Base-by-base conservation (phyloP, 2,329 filamentous ascomycete genomes). In the Fusarium sp. region DNA sequence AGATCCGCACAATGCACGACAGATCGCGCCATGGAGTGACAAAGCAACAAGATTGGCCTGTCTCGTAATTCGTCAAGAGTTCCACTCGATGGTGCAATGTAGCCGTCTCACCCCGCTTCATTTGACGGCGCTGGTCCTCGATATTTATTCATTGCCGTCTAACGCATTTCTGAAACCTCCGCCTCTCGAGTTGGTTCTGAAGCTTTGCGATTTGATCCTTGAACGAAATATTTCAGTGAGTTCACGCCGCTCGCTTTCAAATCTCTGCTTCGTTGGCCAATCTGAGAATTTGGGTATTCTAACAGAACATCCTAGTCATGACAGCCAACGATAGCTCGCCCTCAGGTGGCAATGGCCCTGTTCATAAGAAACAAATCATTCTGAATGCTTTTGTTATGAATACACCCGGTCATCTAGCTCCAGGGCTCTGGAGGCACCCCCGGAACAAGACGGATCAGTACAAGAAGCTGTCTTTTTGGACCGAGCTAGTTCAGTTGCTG, bases 401-500 rank as follows among this genome's bases (percentile, higher is more conserved):
- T 33, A 70, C 68, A 0, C 75, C 75, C 0, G 65, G 69, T 3
- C 72, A 75, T 37, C 61, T 77, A 11, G 62, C 71, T 8, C 65
- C 71, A 2, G 69, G 74, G 2, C 64, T 73, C 18, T 77, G 76
- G 76, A 64, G 69, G 50, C 73, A 77, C 35, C 76, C 76, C 2
- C 59, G 54, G 13, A 77, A 77, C 22, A 68, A 75, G 39, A 74
- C 71, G 2, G 63, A 64, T 10, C 62, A 73, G 33, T 77, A 77
- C 63, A 77, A 64, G n/a, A 68, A 72, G 13, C 16, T 77, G 11
- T 64, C 84, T 20, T 83, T 85, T 72, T 88, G 87, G 87, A 84
- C 85, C 1, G 75, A 82, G 0, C 77, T 88, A 1, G 86, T 86
- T 1, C 82, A 86, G 60, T 81, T 88, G 1, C 85, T 88, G 37